phyloP scores from a whole-genome alignment of 768 basidiomycete genomes.

The Scleroderma bovista region DNA sequence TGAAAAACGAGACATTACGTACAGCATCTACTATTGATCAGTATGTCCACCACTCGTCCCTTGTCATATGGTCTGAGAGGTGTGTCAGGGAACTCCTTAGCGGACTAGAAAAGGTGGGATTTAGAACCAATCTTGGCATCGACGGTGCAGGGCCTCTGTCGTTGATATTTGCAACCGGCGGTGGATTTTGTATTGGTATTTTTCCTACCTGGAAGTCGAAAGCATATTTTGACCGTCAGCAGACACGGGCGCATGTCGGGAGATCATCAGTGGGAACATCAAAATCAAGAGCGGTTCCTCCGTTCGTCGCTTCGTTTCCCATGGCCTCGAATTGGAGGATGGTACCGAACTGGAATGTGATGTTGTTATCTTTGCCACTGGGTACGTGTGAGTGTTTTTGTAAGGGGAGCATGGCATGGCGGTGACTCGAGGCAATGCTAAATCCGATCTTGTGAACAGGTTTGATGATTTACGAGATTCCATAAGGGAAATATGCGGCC shows the following conservation, averaged over 20 bases:
- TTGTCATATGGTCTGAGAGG: not conserved
- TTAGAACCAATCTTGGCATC: slow-evolving; percentile 33
- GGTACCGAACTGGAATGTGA: slow-evolving; percentile 23
- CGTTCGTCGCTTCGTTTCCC: slow-evolving; percentile 23
- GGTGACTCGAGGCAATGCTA: too few relatives aligned
- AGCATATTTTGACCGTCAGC: not conserved
- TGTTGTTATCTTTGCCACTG: slow-evolving; percentile 29
- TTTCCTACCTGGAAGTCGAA: not conserved
- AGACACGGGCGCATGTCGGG: too few relatives aligned
- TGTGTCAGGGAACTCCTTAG: slow-evolving; percentile 35
- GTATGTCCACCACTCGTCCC: slow-evolving; percentile 12
- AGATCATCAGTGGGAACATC: too few relatives aligned
- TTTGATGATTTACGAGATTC: slow-evolving; percentile 36
- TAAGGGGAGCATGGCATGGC: too few relatives aligned
- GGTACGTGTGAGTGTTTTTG: slow-evolving; percentile 13
- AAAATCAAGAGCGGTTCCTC: slow-evolving; percentile 39
- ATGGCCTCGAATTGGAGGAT: slow-evolving; percentile 25
- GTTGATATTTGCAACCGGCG: slow-evolving; percentile 26
- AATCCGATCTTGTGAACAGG: too few relatives aligned
- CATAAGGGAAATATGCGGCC: slow-evolving; percentile 41
- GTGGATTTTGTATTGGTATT: slow-evolving; percentile 36
- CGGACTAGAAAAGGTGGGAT: slow-evolving; percentile 31
- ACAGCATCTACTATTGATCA: slow-evolving; percentile 16
- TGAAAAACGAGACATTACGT: not conserved
- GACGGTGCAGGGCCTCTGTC: slow-evolving; percentile 30